Base-by-base conservation (phyloP, 176 grass and related monocot species). In the Oryza glaberrima region DNA sequence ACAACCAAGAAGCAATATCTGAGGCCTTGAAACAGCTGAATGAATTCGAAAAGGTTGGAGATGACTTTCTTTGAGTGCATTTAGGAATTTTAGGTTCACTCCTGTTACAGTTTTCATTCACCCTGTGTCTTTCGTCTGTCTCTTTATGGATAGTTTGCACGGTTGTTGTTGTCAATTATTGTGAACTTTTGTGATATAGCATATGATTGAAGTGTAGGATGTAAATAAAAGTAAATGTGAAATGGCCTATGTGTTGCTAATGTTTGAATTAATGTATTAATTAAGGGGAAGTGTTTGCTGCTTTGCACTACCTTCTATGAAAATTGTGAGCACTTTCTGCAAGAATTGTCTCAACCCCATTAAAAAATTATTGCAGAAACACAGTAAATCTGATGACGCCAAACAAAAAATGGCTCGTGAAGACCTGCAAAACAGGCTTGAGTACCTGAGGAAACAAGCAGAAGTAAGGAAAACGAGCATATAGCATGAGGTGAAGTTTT, bases 1-100 rank as follows among this genome's bases (percentile, higher is more conserved):
- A 90, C 79, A 95, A 95, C 85, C 96, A 98, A 72, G 93, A 94
- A 92, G 93, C 96, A 89, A 98, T 98, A 86, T 94, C 96, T 3
- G 67, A 87, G 79, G 90, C 91, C 85, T 79, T 98, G 70, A 95
- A 86, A 67, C 81, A 95, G 47, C 81, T 98, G 68, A 98, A 94
- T 90, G 93, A 98, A 73, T 98, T 95, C 90, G 96, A 98, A 87
- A 98, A 98, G 96, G 96, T 93, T 76, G 35, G 67, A 52, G 45
- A 13, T 81, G 69, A 67, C 10, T 49, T 58, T 54, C 68, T 22
- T 41, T 40, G n/a, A 72, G 15, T 26, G 52, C 3, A 4, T 49
- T 68, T 84, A 32, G 30, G 30, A 32, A 32, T 32, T 32, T 32
- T 32, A 68, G 5, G 34, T 72, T 34, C 15, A 81, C 47, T 64